Evolutionary conservation across 805 yeast species (phyloP).

Genomic region (Candida koratica): DNA sequence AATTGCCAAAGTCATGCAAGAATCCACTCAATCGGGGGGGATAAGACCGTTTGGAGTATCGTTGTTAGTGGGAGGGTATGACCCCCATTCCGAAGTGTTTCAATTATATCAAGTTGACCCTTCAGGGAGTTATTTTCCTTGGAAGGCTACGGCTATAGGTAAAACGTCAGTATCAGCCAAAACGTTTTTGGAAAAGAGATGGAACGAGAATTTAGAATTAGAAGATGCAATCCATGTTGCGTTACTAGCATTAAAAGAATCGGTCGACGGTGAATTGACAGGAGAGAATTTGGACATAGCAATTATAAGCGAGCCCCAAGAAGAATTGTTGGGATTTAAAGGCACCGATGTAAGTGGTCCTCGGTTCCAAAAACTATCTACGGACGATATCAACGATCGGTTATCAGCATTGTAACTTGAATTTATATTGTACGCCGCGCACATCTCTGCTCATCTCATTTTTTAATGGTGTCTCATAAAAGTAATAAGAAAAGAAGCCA

Average conservation of each 20-base stretch:
- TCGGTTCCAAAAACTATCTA: constrained; percentile 73
- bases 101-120: constrained; percentile 97
- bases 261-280: constrained; percentile 96
- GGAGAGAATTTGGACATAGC: constrained; percentile 95
- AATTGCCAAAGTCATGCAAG: constrained; percentile 95
- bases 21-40: constrained; percentile 98
- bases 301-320: constrained; percentile 78
- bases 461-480: too few species aligned
- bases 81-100: constrained; percentile 62
- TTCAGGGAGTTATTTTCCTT: constrained; percentile 94
- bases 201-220: constrained; percentile 95
- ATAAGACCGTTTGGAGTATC: constrained; percentile 99
- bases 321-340: constrained; percentile 74
- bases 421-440: too few species aligned
- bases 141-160: constrained; percentile 99
- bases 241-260: constrained; percentile 85
- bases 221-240: constrained; percentile 99
- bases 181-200: constrained; percentile 94
- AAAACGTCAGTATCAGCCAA: constrained; percentile 95
- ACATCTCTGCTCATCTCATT: too few species aligned
- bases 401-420: too few species aligned
- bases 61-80: constrained; percentile 89
- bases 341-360: constrained; percentile 89
- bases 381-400: constrained; percentile 95
- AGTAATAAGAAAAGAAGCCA: constrained; percentile 26